Conservation (phyloP, 2,329 filamentous ascomycete species). For the Ascochyta fabae region DNA sequence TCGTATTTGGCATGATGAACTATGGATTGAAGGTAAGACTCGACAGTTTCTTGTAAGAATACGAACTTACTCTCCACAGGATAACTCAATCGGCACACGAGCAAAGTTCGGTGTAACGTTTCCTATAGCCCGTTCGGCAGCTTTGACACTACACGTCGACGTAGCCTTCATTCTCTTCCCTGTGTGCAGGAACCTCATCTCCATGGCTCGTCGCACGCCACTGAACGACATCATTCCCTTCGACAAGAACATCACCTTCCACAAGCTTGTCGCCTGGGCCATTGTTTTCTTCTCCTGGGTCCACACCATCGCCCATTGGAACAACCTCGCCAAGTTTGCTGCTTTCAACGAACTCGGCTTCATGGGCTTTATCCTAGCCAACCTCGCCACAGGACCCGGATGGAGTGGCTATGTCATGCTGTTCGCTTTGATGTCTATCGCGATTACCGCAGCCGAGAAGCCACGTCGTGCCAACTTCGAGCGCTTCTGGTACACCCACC, state of each 20-base stretch:
- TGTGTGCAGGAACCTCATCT: slow-evolving; percentile 84
- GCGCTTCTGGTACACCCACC: slow-evolving; percentile 90
- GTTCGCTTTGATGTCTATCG: slow-evolving; percentile 78
- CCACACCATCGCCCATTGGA: slow-evolving; percentile 85
- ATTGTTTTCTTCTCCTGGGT: slow-evolving; percentile 89
- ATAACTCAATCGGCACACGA: slow-evolving; percentile 71
- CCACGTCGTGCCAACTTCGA: slow-evolving; percentile 82
- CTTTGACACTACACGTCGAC: slow-evolving; percentile 80
- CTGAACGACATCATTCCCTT: slow-evolving; percentile 87
- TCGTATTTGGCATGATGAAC: slow-evolving; percentile 80
- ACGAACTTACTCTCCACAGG: slow-evolving; percentile 31
- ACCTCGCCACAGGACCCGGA: slow-evolving; percentile 79
- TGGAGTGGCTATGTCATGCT: slow-evolving; percentile 90
- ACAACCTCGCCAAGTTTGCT: slow-evolving; percentile 80
- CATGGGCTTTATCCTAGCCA: slow-evolving; percentile 77
- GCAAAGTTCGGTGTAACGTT: slow-evolving; percentile 77
- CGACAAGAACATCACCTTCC: slow-evolving; percentile 88
- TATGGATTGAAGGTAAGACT: slow-evolving; percentile 69
- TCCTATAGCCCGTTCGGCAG: slow-evolving; percentile 76
- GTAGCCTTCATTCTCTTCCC: slow-evolving; percentile 80
- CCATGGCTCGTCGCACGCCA: slow-evolving; percentile 78
- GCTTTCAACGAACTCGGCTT: slow-evolving; percentile 78
- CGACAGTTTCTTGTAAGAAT: not conserved
- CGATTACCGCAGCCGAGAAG: slow-evolving; percentile 78
- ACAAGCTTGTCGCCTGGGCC: slow-evolving; percentile 84